Base-by-base conservation (phyloP, 306 rosid species). In the Rubus parviflorus region DNA sequence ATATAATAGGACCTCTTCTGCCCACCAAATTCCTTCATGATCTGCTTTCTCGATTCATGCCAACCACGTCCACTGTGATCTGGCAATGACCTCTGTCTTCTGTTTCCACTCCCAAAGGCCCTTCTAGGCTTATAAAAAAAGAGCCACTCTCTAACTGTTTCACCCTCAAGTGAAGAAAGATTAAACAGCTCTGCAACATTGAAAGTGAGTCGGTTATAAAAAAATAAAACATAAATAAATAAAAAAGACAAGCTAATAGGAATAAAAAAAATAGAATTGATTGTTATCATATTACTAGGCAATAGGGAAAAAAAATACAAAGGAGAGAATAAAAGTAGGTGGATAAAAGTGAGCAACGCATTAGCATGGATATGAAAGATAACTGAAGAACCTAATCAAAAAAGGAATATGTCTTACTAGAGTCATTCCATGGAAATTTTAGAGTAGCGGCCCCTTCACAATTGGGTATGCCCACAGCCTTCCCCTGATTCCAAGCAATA, bases 1-100 rank as follows among this genome's bases (percentile, higher is more conserved):
- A 95, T 95, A 77, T 95, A 95, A 83, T 95, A 95, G 73, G 97
- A 95, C 77, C 97, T 84, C 87, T 95, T 95, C 83, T 92, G 91
- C 62, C 98, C 98, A 68, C 92, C 90, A 74, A 79, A 90, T 74
- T 95, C 98, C 85, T 83, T 90, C 89, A 95, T 88, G 63, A 95
- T 89, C 87, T 95, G 98, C 93, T 95, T 95, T 80, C 98, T 91
- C 25, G 98, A 95, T 83, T 95, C 98, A 69, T 95, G 98, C 97
- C 98, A 95, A 76, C 98, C 98, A 64, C 98, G 97, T 52, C 98
- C 97, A 45, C 85, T 87, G 75, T 95, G 92, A 86, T 95, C 98
- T 6, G 98, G 97, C 85, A 95, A 73, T 7, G 98, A 95, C 80
- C 98, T 92, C 86, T 95, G 97, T 85, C 89, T 95, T 78, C 98